Base-by-base conservation (phyloP, 352 stramenopile genomes). In the Aphanomyces stellatus region DNA sequence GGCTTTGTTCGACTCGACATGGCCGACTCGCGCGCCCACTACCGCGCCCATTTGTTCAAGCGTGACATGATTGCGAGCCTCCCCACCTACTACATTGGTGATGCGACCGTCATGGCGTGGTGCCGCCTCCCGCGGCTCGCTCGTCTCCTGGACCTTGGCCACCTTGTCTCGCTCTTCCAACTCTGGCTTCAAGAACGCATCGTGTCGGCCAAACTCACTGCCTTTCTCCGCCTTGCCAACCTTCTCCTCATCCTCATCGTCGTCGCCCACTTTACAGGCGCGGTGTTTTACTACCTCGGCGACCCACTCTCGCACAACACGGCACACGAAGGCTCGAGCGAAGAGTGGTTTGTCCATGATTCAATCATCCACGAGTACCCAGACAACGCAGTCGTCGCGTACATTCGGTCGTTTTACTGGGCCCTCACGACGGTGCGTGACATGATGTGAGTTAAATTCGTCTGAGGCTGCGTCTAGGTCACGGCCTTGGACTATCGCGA, bases 341-440 rank as follows among this genome's bases (percentile, higher is more conserved):
- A 62, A 25, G 65, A 65, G 49, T 92, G 83, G 83, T 80, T 86
- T 7, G 74, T 88, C 56, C 73, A 88, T 56, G 83, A 92, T 53
- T 76, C 80, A n/a, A 77, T 92, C 41, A 80, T 92, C 10, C 70
- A 84, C 11, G 72, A 88, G 56, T 79, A 88, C 48, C 77, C 88
- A 31, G 73, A 72, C 43, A 86, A 71, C 4, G 53, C 73, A 0
- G 62, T 64, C 3, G 75, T 88, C 8, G 41, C 88, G 24, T 92
- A 92, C 48, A 72, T 92, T 10, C 81, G 83, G 7, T 73, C 78
- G 4, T 88, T 87, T 57, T 92, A 92, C 64, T 92, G 83, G 83
- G 80, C 83, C 0, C 62, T 92, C 22, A 89, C 80, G 4, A 90
- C 81, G 61, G 78, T 86, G 73, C 33, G 57, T 66, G 25, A 17